Evolutionary conservation across 2,329 filamentous ascomycete genomes (phyloP), one percentile per base, ranked within the genome.

Genomic region (Zymoseptoria ardabiliae): DNA sequence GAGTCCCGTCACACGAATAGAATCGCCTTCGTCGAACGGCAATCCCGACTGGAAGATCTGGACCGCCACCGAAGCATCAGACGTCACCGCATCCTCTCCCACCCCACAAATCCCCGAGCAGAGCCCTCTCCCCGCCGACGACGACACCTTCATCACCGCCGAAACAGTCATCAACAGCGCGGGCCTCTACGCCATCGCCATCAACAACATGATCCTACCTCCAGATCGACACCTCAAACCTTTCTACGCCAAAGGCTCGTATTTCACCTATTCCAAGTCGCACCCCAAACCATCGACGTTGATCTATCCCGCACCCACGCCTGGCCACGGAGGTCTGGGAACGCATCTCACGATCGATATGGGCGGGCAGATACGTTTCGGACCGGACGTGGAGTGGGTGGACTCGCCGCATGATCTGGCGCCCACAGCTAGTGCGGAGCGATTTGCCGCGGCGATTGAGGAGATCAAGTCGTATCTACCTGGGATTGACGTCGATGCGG

Each of bases 331-430:
- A 55, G 93, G 94, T 0, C 78, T 99, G 0, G 94, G 94, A 53
- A 97, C 94, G 0, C 94, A 99, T 74, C 79, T 99, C 19, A 99
- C 94, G 0, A 82, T 97, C 59, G 94, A 99, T 73, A 82, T 97
- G 76, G 82, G 79, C 0, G 92, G 93, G 0, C 84, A 90, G 0
- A 82, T 97, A 50, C 87, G 91, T 45, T 99, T 99, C 73, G 94
- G 94, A 0, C 94, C 94, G 0, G 94, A 99, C 71, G 89, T 97
- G 13, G 91, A 97, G 73, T 97, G 94, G 94, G 87, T 96, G 0
- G 82, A 87, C 54, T 77, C 80, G 1, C 85, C 91, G 0, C 75
- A 76, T 8, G 85, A 96, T 68, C 79, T 96, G n/a, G 63, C 68
- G 5, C 72, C 72, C 2, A 78, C 79, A 1, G 87, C 89, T 17